A percentile compares a stretch with the other conserved stretches of the same genome.
These are phyloP conservation scores for Pleurotus tuoliensis DNA, from an alignment of 768 basidiomycete species.

Conservation along the genomic window DNA sequence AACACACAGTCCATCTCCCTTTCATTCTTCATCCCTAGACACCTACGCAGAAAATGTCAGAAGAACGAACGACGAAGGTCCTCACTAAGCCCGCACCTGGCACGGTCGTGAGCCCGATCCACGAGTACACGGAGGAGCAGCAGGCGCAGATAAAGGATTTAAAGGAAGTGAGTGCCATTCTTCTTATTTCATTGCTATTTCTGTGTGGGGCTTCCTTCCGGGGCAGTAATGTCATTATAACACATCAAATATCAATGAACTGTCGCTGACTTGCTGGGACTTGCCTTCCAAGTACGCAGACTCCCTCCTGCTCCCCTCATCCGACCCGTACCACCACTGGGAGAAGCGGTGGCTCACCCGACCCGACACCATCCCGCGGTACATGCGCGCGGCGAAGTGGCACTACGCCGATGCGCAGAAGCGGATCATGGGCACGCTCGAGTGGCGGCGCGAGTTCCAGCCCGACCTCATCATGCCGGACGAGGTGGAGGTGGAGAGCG, in stretches of 20 bases:
- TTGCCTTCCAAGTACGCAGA: slow-evolving; percentile 53
- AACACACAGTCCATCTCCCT: neutral
- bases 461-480: slow-evolving; percentile 82
- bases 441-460: slow-evolving; percentile 83
- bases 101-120: slow-evolving; percentile 48
- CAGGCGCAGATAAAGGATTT: slow-evolving; percentile 53
- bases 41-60: too few species aligned
- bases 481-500: slow-evolving; percentile 74
- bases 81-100: slow-evolving; percentile 53
- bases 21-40: slow-evolving; percentile 5
- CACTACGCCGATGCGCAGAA: slow-evolving; percentile 71
- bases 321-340: slow-evolving; percentile 73
- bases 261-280: too few species aligned
- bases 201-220: neutral
- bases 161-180: slow-evolving; percentile 44
- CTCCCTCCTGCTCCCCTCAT: slow-evolving; percentile 55
- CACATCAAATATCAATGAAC: too few species aligned
- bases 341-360: slow-evolving; percentile 65
- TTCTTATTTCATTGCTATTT: neutral
- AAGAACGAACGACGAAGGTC: slow-evolving; percentile 36
- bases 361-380: slow-evolving; percentile 66
- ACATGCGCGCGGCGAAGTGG: slow-evolving; percentile 88
- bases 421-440: slow-evolving; percentile 72
- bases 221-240: neutral
- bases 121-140: slow-evolving; percentile 65